Evolutionary conservation across 164 flowering plant genomes (phyloP).

Genomic region (Nymphaea colorata): DNA sequence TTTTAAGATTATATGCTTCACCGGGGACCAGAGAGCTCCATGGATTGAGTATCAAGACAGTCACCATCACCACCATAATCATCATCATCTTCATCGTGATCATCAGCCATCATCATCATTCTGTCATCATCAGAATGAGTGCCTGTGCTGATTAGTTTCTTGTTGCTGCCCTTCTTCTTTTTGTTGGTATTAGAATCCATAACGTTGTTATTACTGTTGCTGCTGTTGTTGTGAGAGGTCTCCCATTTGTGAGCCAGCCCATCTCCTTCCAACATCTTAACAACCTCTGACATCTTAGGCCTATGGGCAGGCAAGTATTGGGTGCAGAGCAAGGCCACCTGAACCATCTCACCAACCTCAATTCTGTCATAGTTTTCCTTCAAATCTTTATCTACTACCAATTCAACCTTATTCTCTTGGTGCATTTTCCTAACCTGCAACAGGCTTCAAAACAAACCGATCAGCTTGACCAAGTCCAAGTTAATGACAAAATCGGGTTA

Average conservation of each 20-base stretch:
- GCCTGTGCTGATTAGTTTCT: neutral
- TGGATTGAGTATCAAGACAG: conserved; percentile 51
- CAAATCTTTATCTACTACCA: conserved; percentile 53
- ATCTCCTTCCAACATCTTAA: conserved; percentile 85
- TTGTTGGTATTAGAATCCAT: conserved; percentile 1
- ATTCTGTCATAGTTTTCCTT: conserved; percentile 49
- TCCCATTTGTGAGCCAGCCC: conserved; percentile 91
- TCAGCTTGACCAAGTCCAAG: neutral
- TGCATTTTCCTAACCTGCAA: conserved; percentile 60
- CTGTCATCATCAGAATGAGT: conserved; percentile 13
- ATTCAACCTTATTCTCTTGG: conserved; percentile 59
- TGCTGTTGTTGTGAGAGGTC: conserved; percentile 29
- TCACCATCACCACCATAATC: conserved; percentile 28
- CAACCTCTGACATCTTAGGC: conserved; percentile 83
- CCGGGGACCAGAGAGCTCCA: conserved; percentile 95
- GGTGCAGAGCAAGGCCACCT: conserved; percentile 80
- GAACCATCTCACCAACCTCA: conserved; percentile 75
- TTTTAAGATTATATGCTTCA: conserved; percentile 5
- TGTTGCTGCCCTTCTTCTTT: neutral
- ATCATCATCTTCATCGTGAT: conserved; percentile 21
- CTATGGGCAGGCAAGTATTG: conserved; percentile 64
- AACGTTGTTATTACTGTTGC: conserved; percentile 1
- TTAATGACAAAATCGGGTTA: neutral
- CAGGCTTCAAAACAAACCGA: neutral
- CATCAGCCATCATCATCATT: conserved; percentile 21